Evolutionary conservation across 805 yeast genomes (phyloP).

Genomic region (Deakozyma indianensis): DNA sequence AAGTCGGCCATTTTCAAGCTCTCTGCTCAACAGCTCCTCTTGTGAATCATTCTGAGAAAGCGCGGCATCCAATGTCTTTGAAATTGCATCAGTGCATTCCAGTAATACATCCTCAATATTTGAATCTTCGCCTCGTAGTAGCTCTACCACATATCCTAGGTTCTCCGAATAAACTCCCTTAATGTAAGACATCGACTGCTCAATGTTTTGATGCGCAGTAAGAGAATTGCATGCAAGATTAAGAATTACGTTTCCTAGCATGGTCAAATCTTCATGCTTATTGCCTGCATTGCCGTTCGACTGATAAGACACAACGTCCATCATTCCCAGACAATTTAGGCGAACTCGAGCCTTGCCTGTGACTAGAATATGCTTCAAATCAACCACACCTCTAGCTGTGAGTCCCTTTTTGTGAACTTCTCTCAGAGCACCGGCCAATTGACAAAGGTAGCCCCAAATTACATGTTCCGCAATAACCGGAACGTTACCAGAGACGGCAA

Average conservation of each 20-base stretch:
- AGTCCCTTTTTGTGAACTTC: slow-evolving; percentile 52
- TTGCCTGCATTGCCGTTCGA: slow-evolving; percentile 21
- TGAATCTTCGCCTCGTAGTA: slow-evolving; percentile 4
- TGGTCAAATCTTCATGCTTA: slow-evolving; percentile 10
- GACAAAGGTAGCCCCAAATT: slow-evolving; percentile 66
- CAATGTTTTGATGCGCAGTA: slow-evolving; percentile 5
- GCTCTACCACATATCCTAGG: slow-evolving; percentile 13
- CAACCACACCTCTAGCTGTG: slow-evolving; percentile 41
- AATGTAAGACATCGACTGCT: slow-evolving; percentile 12
- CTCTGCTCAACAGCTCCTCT: slow-evolving; percentile 36
- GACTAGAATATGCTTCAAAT: slow-evolving; percentile 55
- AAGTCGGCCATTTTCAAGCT: slow-evolving; percentile 77
- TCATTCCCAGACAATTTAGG: slow-evolving; percentile 54
- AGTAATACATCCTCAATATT: slow-evolving; percentile 6
- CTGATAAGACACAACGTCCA: slow-evolving; percentile 39
- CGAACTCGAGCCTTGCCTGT: slow-evolving; percentile 61
- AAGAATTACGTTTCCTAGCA: slow-evolving; percentile 42
- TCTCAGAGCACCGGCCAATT: slow-evolving; percentile 55
- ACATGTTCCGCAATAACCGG: slow-evolving; percentile 41
- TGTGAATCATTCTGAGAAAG: slow-evolving; percentile 15
- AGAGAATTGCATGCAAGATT: slow-evolving; percentile 29
- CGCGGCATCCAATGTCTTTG: slow-evolving; percentile 11
- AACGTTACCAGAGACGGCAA: neutral
- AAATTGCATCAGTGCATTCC: slow-evolving; percentile 11
- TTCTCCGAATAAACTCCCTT: slow-evolving; percentile 12